phyloP scores from a whole-genome alignment of 2,329 filamentous ascomycete species.

The Ophiostoma sp. region DNA sequence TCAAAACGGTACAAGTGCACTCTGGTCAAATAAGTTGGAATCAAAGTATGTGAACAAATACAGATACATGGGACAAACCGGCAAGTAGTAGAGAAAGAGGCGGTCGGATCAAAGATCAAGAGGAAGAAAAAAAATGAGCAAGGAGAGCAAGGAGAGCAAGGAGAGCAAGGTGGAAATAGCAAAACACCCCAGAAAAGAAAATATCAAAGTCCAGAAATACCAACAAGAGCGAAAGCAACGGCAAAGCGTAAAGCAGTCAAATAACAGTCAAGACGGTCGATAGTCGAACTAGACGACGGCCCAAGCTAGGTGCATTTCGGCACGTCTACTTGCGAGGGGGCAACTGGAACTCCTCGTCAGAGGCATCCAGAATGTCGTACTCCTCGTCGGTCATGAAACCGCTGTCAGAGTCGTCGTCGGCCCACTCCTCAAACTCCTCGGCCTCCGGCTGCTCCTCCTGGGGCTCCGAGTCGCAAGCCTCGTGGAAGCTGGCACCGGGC shows the following conservation, averaged over 20 bases:
- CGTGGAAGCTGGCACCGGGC: constrained; percentile 71
- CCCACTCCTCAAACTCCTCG: constrained; percentile 54
- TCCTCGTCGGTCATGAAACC: constrained; percentile 95
- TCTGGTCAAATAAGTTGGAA: not conserved
- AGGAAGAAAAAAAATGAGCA: not conserved
- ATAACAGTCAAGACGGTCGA: not conserved
- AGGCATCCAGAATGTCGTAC: constrained; percentile 94
- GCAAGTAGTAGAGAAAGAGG: not conserved
- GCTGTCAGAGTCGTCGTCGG: constrained; percentile 56
- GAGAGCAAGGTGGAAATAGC: not conserved
- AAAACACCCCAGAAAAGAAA: not conserved
- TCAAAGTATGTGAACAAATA: not conserved
- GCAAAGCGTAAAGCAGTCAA: not conserved
- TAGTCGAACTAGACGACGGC: not conserved
- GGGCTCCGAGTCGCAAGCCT: constrained; percentile 32
- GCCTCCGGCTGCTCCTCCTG: not conserved
- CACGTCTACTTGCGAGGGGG: constrained; percentile 12
- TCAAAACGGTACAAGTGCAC: constrained; percentile 2
- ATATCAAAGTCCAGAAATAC: not conserved
- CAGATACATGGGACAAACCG: not conserved
- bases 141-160: not conserved
- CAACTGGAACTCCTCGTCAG: constrained; percentile 73
- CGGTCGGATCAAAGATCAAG: not conserved
- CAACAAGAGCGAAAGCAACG: not conserved
- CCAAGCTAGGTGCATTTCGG: not conserved